Conservation (phyloP, 2,329 filamentous ascomycete species). For the Colletotrichum sp. region DNA sequence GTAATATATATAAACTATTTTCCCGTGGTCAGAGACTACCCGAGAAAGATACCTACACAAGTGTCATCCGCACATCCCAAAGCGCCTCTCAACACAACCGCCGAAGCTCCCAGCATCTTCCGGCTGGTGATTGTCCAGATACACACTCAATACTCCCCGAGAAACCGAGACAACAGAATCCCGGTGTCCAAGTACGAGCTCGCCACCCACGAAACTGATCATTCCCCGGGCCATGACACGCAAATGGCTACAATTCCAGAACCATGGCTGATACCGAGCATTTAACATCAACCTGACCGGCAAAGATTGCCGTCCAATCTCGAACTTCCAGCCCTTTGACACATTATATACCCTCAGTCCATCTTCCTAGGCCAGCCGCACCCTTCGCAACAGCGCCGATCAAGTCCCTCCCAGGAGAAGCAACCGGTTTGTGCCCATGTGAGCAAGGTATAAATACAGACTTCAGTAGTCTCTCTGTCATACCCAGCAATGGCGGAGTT, state of each 20-base stretch:
- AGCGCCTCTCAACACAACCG: background rate
- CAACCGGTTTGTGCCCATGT: background rate
- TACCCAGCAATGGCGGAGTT: background rate
- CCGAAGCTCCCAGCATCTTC: too few species aligned
- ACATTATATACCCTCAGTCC: background rate
- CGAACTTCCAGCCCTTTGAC: rapidly evolving
- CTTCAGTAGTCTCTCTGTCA: rapidly evolving
- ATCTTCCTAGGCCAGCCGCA: background rate
- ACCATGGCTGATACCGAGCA: background rate
- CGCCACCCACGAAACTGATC: rapidly evolving
- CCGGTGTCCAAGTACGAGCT: background rate
- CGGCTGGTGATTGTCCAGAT: background rate
- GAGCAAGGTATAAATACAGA: background rate
- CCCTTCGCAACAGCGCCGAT: background rate
- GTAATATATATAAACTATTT: rapidly evolving
- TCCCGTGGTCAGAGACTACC: background rate
- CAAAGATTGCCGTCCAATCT: background rate
- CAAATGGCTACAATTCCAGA: background rate
- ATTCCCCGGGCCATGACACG: background rate
- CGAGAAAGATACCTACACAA: rapidly evolving
- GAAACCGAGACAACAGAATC: rapidly evolving
- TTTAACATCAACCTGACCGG: background rate
- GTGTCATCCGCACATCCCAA: rapidly evolving
- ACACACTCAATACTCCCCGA: background rate
- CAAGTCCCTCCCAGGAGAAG: rapidly evolving